A percentile compares a stretch with the other conserved stretches of the same genome.
Evolutionary conservation across 768 basidiomycete genomes (phyloP).

Genomic region (Xerocomus potaroensis): DNA sequence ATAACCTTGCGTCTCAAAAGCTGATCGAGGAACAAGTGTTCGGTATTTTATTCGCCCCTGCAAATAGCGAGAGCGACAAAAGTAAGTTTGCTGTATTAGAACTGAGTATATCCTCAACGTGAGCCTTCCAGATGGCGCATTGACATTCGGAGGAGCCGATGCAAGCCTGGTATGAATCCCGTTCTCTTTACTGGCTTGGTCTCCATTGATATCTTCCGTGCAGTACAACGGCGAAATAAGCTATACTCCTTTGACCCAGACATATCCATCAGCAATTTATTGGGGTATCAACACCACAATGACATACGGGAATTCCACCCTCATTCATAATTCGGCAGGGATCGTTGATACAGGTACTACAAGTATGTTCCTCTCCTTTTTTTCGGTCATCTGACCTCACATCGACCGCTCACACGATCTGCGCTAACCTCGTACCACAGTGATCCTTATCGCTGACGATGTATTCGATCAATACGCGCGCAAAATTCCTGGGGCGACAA

Average conservation of each 20-base stretch:
- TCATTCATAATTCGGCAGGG: conserved; percentile 15
- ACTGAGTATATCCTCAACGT: not conserved
- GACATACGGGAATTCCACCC: conserved; percentile 6
- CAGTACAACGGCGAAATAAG: conserved; percentile 18
- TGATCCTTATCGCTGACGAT: no score
- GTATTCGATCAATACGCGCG: no score
- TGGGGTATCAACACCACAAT: conserved; percentile 22
- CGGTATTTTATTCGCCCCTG: conserved; percentile 19
- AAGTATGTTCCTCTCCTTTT: conserved; percentile 6
- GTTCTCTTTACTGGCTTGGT: no score
- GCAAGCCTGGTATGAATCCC: conserved; percentile 7
- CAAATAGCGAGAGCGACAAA: conserved; percentile 9
- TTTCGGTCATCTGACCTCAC: no score
- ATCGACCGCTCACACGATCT: not conserved
- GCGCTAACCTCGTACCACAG: no score
- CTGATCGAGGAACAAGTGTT: conserved; percentile 11
- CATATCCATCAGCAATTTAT: conserved; percentile 11
- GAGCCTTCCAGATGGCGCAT: conserved; percentile 10
- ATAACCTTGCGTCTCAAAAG: conserved; percentile 18
- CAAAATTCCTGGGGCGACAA: no score
- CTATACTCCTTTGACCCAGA: conserved; percentile 20
- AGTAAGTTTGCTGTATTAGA: conserved; percentile 8
- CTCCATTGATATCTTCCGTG: no score
- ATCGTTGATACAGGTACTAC: conserved; percentile 27
- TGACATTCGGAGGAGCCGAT: conserved; percentile 17